Base-by-base conservation (phyloP, 495 filamentous ascomycete genomes). In the Filosporella fistucella region DNA sequence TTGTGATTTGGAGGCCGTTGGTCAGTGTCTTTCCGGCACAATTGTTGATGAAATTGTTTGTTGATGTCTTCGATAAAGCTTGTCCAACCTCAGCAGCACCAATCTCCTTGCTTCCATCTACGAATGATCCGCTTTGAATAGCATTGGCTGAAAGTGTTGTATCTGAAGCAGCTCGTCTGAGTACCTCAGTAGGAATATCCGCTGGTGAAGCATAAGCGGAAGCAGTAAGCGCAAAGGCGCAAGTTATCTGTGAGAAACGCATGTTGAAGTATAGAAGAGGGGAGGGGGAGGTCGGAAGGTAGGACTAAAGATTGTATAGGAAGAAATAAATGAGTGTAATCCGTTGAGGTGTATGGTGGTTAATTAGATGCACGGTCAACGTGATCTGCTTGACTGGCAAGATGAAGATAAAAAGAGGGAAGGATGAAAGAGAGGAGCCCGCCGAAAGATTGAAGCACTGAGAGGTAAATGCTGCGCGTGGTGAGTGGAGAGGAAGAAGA, bases 11-110 rank as follows among this genome's bases (percentile, higher is more conserved):
- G 20, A 71, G 59, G 58, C 84, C 84, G 58, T 88, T 88, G 41
- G 84, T 88, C 46, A 82, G 40, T n/a, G 72, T 78, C 65, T 85
- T 69, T 32, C 82, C 83, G 11, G 68, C 58, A 62, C 84, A 85
- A 61, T 80, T 79, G 66, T 85, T 85, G 69, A 84, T 82, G 68
- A 85, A 84, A 64, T 87, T 86, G 44, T 57, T 57, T 14, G 41
- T 8, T 22, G 56, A 59, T 33, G 52, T 56, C 18, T 25, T 7
- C 6, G 56, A 59, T 18, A 29, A 10, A 26, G 56, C 56, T 29
- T 59, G 52, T 11, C 42, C 46, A 37, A 36, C 49, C 14, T 56
- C 56, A 23, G 20, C 34, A 21, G 41, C n/a, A 17, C 56, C 56
- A 46, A 55, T 45, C 25, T 50, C 52, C 9, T 48, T 10, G 16